Base-by-base conservation (phyloP, 805 yeast genomes). In the Barnettozyma pratensis region DNA sequence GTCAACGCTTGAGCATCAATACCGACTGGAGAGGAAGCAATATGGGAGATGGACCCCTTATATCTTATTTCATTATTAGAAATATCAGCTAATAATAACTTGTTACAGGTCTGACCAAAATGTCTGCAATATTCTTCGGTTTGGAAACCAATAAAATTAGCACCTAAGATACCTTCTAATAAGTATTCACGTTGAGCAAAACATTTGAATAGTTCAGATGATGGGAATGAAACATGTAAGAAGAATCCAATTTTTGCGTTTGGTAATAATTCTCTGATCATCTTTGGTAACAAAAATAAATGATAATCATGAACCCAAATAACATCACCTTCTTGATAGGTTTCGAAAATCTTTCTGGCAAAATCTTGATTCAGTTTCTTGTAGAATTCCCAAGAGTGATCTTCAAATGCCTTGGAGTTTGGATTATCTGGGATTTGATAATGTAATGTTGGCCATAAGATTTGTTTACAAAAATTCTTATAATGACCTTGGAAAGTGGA, bases 221-320 rank as follows among this genome's bases (percentile, higher is more conserved):
- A 87, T 7, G 99, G 99, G 71, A 92, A 92, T 1, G 98, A 86
- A 11, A 92, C 87, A 61, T 94, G 99, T 49, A 94, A 71, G 66
- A 90, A 94, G 57, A 91, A 86, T 0, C 97, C 97, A 56, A 94
- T 90, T 53, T 85, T 81, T 2, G 96, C 97, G 49, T 80, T 65
- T 5, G 97, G 97, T 26, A 90, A 64, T 54, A 74, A 68, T 49
- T 80, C 74, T 51, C 97, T 76, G 4, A 92, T 76, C 92, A 92
- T 83, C 47, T 74, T 75, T 0, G 98, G 97, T 2, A 91, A 88
- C 39, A 92, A 70, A 69, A 94, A 74, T 52, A 92, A 72, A 67
- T 94, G 98, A 63, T 92, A 92, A 66, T 92, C 99, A 64, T 92
- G 96, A 46, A 92, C 74, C 98, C 98, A 94, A 51, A 92, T 75